These are phyloP conservation scores for Cystoisospora suis DNA, from an alignment of 169 alveolate species.

Conservation along the genomic window DNA sequence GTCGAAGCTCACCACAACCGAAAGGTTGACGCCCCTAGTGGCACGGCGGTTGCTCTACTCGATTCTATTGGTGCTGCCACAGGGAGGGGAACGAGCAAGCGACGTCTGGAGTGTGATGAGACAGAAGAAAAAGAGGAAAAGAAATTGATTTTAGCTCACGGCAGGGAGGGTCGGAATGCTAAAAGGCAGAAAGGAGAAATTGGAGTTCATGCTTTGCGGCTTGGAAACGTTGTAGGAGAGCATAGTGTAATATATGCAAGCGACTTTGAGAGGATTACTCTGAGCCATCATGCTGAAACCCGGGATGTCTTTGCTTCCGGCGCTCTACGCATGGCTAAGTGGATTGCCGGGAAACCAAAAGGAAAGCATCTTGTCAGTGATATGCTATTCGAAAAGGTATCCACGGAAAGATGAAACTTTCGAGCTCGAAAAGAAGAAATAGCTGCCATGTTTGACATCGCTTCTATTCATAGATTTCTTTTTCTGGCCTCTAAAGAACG, in stretches of 20 bases:
- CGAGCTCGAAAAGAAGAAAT: too few species aligned
- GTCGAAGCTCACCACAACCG: slow-evolving; percentile 42
- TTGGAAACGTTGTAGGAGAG: slow-evolving; percentile 38
- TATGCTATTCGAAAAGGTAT: slow-evolving; percentile 17
- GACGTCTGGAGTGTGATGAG: neutral
- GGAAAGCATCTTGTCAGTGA: slow-evolving; percentile 7
- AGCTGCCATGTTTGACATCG: too few species aligned
- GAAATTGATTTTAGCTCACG: neutral
- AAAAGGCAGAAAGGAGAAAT: neutral
- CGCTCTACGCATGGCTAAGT: slow-evolving; percentile 29
- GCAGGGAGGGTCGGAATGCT: neutral
- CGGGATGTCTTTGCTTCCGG: slow-evolving; percentile 44
- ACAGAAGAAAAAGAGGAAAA: neutral
- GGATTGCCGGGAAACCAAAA: slow-evolving; percentile 12
- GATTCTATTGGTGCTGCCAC: slow-evolving; percentile 8
- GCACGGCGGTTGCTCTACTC: slow-evolving; percentile 13
- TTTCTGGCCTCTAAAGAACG: too few species aligned
- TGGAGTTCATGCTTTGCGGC: slow-evolving; percentile 34
- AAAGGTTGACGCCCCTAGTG: slow-evolving; percentile 40
- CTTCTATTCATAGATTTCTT: too few species aligned
- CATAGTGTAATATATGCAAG: slow-evolving; percentile 26
- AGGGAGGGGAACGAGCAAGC: neutral
- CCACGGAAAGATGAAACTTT: neutral
- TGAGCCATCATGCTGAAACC: slow-evolving; percentile 17
- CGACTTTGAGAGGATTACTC: slow-evolving; percentile 9